phyloP scores from a whole-genome alignment of 257 asterid species.

The Leonotis leonurus region DNA sequence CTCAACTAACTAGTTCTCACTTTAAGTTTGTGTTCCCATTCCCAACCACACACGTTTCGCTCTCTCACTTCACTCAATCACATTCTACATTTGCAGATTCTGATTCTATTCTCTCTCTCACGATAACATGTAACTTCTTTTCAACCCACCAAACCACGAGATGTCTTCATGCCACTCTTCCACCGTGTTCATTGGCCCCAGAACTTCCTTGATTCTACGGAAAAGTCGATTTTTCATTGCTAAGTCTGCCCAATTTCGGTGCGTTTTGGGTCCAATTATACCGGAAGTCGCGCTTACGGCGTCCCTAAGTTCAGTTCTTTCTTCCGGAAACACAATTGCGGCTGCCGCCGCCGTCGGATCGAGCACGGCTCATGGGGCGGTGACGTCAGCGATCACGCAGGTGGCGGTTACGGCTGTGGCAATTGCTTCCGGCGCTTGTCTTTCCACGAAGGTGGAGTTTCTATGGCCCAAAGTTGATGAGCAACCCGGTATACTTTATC shows the following conservation, averaged over 20 bases:
- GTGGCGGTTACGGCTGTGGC: slow-evolving; percentile 94
- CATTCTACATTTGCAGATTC: slow-evolving; percentile 2
- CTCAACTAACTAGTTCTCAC: background rate
- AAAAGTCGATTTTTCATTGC: slow-evolving; percentile 28
- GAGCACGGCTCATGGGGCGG: slow-evolving; percentile 76
- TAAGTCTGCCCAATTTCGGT: slow-evolving; percentile 35
- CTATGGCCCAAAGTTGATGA: slow-evolving; percentile 90
- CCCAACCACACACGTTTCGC: slow-evolving; percentile 17
- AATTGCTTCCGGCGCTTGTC: slow-evolving; percentile 96
- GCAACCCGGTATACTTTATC: slow-evolving; percentile 51
- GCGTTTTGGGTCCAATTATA: slow-evolving; percentile 31
- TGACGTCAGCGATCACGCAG: slow-evolving; percentile 82
- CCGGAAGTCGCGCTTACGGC: slow-evolving; percentile 47
- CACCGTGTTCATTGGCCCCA: slow-evolving; percentile 36
- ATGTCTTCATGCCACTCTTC: slow-evolving; percentile 48
- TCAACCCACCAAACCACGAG: background rate
- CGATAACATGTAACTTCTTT: background rate
- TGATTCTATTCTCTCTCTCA: background rate
- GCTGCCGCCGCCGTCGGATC: slow-evolving; percentile 76
- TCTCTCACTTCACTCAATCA: background rate
- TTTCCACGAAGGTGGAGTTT: slow-evolving; percentile 89
- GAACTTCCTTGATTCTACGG: slow-evolving; percentile 32
- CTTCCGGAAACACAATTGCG: slow-evolving; percentile 70
- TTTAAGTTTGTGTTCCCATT: background rate
- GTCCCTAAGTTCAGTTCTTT: slow-evolving; percentile 49